Base-by-base conservation (phyloP, 2,329 filamentous ascomycete species). In the Aspergillus latus region DNA sequence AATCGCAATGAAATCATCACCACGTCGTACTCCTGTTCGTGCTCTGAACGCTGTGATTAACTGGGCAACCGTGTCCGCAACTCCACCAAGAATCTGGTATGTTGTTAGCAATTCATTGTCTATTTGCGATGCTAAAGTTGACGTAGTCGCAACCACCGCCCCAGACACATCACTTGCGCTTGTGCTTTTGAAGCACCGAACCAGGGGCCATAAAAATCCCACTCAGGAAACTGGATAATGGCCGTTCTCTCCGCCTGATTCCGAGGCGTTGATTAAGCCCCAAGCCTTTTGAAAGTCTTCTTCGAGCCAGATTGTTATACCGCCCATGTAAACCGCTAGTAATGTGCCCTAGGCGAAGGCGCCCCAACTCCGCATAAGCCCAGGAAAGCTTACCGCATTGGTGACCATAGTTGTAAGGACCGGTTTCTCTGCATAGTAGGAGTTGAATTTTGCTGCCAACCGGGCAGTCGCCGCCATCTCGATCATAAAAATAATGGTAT, bases 321-420 rank as follows among this genome's bases (percentile, higher is more conserved):
- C 10, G 6, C 46, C 21, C 26, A 11, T 13, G 32, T 29, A 49
- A 26, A 5, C 9, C 15, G 39, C 39, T 44, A 29, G n/a, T 32
- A 32, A 47, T 47, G 43, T 53, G 36, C n/a, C 43, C 32, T 47
- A 8, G n/a, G 34, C 28, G 13, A 40, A 37, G 21, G 5, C 7
- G 10, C 42, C 49, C 15, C 26, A 16, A 43, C 6, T 7, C n/a
- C 36, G 6, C 29, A 34, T 28, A 28, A 30, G 13, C 13, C 15
- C 15, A 43, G 15, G n/a, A n/a, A 34, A 28, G 34, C 83, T 70
- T 84, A 88, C 88, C 64, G 94, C 90, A 78, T 99, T 99, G 73
- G 93, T 96, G 71, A 97, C 90, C 93, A 99, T 99, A 76, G 96
- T 99, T 60, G 94, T 99, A 68, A 99, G 84, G 42, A 99, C 90